Evolutionary conservation across 306 rosid species (phyloP).

Genomic region (Vicia villosa): DNA sequence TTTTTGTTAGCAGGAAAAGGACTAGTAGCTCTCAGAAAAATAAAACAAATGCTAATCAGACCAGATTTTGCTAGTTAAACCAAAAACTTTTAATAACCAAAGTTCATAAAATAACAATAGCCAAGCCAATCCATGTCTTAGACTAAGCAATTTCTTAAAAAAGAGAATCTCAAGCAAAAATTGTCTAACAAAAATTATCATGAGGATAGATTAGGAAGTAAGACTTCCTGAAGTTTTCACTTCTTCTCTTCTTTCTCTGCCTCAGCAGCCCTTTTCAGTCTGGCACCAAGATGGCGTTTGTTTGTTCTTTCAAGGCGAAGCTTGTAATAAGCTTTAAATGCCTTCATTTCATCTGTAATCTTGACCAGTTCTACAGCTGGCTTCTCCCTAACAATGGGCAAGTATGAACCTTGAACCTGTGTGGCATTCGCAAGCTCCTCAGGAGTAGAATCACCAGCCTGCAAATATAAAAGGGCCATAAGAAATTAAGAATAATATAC

Average conservation of each 20-base stretch:
- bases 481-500: neutral
- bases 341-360: conserved; percentile 39
- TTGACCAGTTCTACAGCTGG: conserved; percentile 55
- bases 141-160: conserved; percentile 1
- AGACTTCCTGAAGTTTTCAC: conserved; percentile 29
- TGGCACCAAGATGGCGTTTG: conserved; percentile 52
- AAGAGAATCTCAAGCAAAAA: conserved; percentile 29
- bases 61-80: neutral
- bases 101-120: conserved; percentile 24
- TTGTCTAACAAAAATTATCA: neutral
- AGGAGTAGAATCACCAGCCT: conserved; percentile 59
- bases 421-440: conserved; percentile 71
- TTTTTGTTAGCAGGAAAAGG: neutral
- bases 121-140: neutral
- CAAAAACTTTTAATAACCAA: conserved; percentile 26
- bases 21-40: neutral
- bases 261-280: conserved; percentile 65
- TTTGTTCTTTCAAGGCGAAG: conserved; percentile 49
- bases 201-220: neutral
- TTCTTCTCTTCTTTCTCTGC: conserved; percentile 71
- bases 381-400: conserved; percentile 55
- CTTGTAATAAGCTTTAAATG: conserved; percentile 21
- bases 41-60: too few species aligned
- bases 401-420: conserved; percentile 57
- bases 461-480: neutral